Base-by-base conservation (phyloP, 2,329 filamentous ascomycete species). In the Microsporum ferrugineum region DNA sequence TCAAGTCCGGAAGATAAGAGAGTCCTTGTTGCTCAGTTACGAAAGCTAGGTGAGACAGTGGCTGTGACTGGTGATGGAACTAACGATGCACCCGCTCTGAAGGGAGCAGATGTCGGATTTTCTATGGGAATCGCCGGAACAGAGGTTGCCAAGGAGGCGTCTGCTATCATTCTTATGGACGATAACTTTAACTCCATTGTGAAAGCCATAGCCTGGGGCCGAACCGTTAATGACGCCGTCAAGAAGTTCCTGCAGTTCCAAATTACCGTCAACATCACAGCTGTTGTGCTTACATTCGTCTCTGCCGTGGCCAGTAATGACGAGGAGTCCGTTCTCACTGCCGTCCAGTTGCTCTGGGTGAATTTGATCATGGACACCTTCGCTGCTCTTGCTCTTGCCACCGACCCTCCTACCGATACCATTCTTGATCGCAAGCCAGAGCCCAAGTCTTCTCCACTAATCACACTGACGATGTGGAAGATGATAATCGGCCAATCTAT, bases 351-450 rank as follows among this genome's bases (percentile, higher is more conserved):
- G 67, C 85, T 96, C 33, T 96, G 91, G 91, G 90, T 96, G 69
- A 96, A 96, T 70, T 79, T 96, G 68, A 96, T 96, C 76, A 96
- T 96, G 91, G 91, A 96, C 69, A 96, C 91, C 0, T 89, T 96
- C 63, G 91, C 91, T 33, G 91, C 91, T 7, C 80, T 96, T 43
- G 91, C 91, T 4, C 82, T 57, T 61, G 91, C 91, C 1, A 96
- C 91, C 1, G 91, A 96, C 71, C 89, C 90, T 17, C 91, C 91
- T 0, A 87, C 88, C 12, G 85, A 87, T 58, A 87, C 84, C 66
- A 86, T 96, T 31, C 77, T 96, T 58, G 79, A 95, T 67, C 84
- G 91, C 61, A 90, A 89, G 73, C 89, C 89, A 0, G 85, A 89
- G 62, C 82, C 85, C 2, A 91, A 89, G 70, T 86, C 83, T 36